phyloP scores from a whole-genome alignment of 1,139 yeast species.

The Zygoascus hellenicus region DNA sequence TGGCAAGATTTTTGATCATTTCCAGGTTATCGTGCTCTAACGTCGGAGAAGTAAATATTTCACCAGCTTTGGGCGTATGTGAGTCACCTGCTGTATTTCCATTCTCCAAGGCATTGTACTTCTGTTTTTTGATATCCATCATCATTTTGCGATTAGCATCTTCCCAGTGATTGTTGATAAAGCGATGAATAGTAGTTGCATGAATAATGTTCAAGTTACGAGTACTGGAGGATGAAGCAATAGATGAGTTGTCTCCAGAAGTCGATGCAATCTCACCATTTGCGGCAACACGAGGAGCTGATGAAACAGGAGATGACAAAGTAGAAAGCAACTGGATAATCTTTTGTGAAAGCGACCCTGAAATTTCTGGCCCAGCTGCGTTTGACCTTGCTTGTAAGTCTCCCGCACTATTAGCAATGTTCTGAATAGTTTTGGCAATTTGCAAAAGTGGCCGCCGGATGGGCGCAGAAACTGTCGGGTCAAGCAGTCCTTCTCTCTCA shows the following conservation, averaged over 20 bases:
- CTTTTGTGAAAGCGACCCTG: not conserved
- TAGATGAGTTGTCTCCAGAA: slow-evolving; percentile 38
- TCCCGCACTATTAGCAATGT: slow-evolving; percentile 64
- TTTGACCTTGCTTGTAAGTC: slow-evolving; percentile 4
- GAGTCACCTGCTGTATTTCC: no score
- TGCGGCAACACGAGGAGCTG: not conserved
- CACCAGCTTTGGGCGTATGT: no score
- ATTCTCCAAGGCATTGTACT: not conserved
- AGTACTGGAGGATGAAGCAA: slow-evolving; percentile 13
- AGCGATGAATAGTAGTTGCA: slow-evolving; percentile 47
- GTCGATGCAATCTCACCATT: slow-evolving; percentile 8
- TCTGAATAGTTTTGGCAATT: slow-evolving; percentile 73
- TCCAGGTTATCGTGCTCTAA: not conserved
- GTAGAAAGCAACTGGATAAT: not conserved
- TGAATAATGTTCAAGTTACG: slow-evolving; percentile 16
- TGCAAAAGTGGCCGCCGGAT: slow-evolving; percentile 65
- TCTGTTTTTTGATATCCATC: slow-evolving; percentile 25
- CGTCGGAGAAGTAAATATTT: no score
- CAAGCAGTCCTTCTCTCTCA: slow-evolving; percentile 45
- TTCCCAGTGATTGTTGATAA: slow-evolving; percentile 55
- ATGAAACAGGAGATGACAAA: slow-evolving; percentile 2
- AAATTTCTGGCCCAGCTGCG: not conserved
- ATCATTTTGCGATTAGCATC: slow-evolving; percentile 36
- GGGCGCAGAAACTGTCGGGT: slow-evolving; percentile 30
- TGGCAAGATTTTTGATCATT: slow-evolving; percentile 9